Percentiles rank a stretch among this genome's conserved stretches.
These are phyloP conservation scores for Aspergillus heteromorphus DNA, from an alignment of 495 filamentous ascomycete species.

Conservation along the genomic window DNA sequence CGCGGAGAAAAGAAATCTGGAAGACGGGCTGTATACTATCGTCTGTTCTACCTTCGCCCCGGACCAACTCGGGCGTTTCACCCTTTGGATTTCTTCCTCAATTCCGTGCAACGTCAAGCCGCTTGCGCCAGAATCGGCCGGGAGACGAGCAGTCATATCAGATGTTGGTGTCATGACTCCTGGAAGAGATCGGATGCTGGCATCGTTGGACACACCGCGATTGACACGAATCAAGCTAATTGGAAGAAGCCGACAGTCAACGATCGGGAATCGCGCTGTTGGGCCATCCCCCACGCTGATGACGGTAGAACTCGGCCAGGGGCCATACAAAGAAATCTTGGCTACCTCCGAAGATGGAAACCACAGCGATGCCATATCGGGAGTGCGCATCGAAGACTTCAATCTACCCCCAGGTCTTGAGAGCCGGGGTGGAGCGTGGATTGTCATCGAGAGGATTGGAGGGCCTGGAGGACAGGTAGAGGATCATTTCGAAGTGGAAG, in stretches of 20 bases:
- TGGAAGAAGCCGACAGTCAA: conserved; percentile 36
- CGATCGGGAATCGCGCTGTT: conserved; percentile 29
- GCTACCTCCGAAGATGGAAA: conserved; percentile 56
- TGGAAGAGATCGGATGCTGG: conserved; percentile 48
- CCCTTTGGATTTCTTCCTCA: conserved; percentile 62
- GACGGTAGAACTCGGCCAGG: conserved; percentile 61
- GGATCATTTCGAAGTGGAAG: conserved; percentile 59
- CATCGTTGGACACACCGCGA: conserved; percentile 43
- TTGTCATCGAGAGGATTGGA: conserved; percentile 74
- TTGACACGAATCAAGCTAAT: conserved; percentile 56
- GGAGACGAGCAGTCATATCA: conserved; percentile 52
- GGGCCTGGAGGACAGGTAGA: conserved; percentile 42
- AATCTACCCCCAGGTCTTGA: conserved; percentile 57
- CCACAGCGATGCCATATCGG: conserved; percentile 62
- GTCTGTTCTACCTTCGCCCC: conserved; percentile 85
- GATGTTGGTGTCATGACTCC: conserved; percentile 45
- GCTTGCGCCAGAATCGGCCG: conserved; percentile 63
- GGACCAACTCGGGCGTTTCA: conserved; percentile 68
- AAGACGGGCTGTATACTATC: conserved; percentile 73
- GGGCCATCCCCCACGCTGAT: conserved; percentile 55
- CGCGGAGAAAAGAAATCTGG: conserved; percentile 51
- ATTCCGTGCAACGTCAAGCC: conserved; percentile 45
- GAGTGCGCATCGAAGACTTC: conserved; percentile 65
- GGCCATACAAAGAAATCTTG: conserved; percentile 58
- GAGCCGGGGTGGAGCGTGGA: conserved; percentile 54